Base-by-base conservation (phyloP, 1,284 basidiomycete genomes). In the Cutaneotrichosporon mucoides region DNA sequence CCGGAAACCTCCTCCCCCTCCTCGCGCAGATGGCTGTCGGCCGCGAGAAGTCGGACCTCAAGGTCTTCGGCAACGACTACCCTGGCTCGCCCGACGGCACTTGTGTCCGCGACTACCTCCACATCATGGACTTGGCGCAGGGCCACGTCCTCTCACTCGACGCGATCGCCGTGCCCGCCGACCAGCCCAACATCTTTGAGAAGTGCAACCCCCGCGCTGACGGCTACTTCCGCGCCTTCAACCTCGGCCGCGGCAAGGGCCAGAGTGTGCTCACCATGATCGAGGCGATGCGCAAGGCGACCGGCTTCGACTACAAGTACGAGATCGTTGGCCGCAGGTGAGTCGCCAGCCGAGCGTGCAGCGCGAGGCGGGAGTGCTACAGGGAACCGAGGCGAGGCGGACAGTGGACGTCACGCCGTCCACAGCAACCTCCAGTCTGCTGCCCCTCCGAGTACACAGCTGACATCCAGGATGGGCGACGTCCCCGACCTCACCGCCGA, bases 21-120 rank as follows among this genome's bases (percentile, higher is more conserved):
- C 85, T 99, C 45, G 90, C 93, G 5, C 93, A 97, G 60, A 98
- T 99, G 85, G 94, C 96, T 3, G 82, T 93, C 56, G 96, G 96
- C 45, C 87, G 92, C 64, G 86, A 94, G 70, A 85, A 88, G 66
- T 86, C 89, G 61, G 80, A 85, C 8, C 82, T 99, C 59, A 89
- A 93, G 75, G 90, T 99, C 11, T 99, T 98, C 74, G 96, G 96
- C 52, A 92, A 96, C 75, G 93, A 99, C 79, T 99, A 97, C 79
- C 93, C 94, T 35, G 99, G 62, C 56, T 42, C 50, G 33, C 62
- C 89, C 42, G 95, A 99, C 75, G 95, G 95, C 13, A 98, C 93
- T 5, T 97, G 93, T 71, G 90, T 96, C 36, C 89, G 96, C 57
- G 96, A 99, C 81, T 99, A 99, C 81, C 84, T 99, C 36, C 96